Base-by-base conservation (phyloP, 148 eudicot species). In the Rhododendron henanense region DNA sequence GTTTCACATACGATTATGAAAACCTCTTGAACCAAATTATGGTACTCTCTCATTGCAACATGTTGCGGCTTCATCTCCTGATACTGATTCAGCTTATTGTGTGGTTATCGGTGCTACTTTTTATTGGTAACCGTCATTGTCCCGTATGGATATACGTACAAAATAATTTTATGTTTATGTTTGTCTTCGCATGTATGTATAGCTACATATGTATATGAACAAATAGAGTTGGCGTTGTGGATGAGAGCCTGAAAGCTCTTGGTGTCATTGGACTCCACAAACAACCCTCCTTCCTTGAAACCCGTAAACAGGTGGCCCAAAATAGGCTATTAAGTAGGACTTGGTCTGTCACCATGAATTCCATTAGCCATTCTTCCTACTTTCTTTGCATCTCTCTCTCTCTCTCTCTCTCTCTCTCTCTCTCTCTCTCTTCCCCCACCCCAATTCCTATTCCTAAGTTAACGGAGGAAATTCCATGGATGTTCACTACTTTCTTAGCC, bases 331-430 rank as follows among this genome's bases (percentile, higher is more conserved):
- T n/a, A 28, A 28, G 35, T 33, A 31, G 25, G 83, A 81, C 83
- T 81, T 33, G 83, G 65, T 81, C 74, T 82, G 50, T 45, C 84
- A 57, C 84, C 83, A 23, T 82, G 3, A 59, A 35, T 59, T 67
- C 61, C 84, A 37, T 82, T 21, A 9, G 15, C 83, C 50, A 53
- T 35, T 35, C 69, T 55, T 53, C 45, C 71, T 18, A 16, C 83
- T 35, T 18, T 57, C 71, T 55, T 19, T 57, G 71, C 37, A 4
- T 25, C 39, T 14, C 59, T 11, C 59, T 25, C 28, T 28, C 28
- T 28, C 28, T 28, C 28, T 28, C 28, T 25, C 39, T 14, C 59
- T 48, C 67, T 23, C 28, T n/a, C 28, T 8, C 81, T 44, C 81
- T 78, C 61, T 48, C 57, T 25, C 65, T 51, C 23, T 6, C 65